These are phyloP conservation scores for Cadophora gregata DNA, from an alignment of 2,329 filamentous ascomycete genomes.

Conservation along the genomic window DNA sequence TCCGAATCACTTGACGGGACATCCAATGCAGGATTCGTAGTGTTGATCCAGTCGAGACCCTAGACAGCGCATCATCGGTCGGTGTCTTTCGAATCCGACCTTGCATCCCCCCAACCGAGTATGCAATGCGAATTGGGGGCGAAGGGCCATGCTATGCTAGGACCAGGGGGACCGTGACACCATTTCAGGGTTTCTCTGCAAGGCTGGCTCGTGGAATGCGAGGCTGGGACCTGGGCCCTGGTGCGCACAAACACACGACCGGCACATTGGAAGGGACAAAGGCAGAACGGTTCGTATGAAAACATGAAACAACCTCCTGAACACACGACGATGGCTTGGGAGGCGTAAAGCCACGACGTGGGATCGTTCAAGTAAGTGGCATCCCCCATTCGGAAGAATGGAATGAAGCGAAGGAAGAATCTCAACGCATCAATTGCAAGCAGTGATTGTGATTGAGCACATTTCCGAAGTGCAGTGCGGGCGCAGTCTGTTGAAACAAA, in stretches of 20 bases:
- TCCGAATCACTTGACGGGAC: slow-evolving; percentile 9
- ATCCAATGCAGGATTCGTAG: slow-evolving; percentile 3
- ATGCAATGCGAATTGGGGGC: slow-evolving; percentile 13
- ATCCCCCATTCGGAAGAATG: slow-evolving; percentile 4
- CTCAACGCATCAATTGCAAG: not conserved
- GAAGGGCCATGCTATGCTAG: not conserved
- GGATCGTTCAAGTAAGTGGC: not conserved
- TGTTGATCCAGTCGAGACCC: not conserved
- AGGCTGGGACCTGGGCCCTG: slow-evolving; percentile 12
- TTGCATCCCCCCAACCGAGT: not conserved
- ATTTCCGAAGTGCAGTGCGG: not conserved
- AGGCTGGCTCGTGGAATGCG: slow-evolving; percentile 12
- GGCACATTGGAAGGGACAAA: slow-evolving; percentile 5
- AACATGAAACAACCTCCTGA: slow-evolving; percentile 16
- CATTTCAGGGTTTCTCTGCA: slow-evolving; percentile 7
- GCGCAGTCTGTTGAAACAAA: slow-evolving; percentile 2
- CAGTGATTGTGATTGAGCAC: slow-evolving; percentile 2
- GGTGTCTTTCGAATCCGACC: slow-evolving; percentile 1
- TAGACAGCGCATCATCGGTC: slow-evolving; percentile 2
- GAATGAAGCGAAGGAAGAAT: not conserved
- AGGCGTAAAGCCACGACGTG: slow-evolving; percentile 11
- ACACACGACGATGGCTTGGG: slow-evolving; percentile 12
- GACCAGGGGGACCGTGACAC: slow-evolving; percentile 9
- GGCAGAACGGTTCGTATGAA: slow-evolving; percentile 9
- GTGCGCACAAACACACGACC: not conserved